These are phyloP conservation scores for Rossbeevera mucosa DNA, from an alignment of 768 basidiomycete species.

Conservation along the genomic window DNA sequence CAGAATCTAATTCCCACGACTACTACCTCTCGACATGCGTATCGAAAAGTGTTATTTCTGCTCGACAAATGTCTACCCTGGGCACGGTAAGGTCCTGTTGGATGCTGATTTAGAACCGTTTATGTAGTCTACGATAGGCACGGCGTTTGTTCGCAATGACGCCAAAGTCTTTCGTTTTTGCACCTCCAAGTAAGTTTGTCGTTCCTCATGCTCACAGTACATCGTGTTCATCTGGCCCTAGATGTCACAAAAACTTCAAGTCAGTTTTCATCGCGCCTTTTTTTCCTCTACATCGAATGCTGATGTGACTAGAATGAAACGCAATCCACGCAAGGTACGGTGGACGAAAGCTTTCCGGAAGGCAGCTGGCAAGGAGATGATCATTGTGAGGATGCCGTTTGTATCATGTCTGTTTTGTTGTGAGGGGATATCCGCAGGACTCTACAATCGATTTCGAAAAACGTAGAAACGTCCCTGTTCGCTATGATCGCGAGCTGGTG, in stretches of 20 bases:
- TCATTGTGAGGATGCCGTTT: constrained; percentile 61
- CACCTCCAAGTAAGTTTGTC: constrained; percentile 77
- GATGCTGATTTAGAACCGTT: not conserved
- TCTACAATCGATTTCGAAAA: constrained; percentile 99
- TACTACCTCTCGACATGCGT: constrained; percentile 52
- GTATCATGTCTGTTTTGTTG: not conserved
- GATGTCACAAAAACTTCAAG: constrained; percentile 99
- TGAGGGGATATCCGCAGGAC: constrained; percentile 55
- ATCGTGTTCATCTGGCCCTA: constrained; percentile 28
- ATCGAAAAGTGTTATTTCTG: constrained; percentile 99
- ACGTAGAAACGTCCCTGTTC: constrained; percentile 92
- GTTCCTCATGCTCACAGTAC: not conserved
- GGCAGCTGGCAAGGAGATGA: constrained; percentile 99
- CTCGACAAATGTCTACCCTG: constrained; percentile 94
- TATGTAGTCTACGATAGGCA: constrained; percentile 43
- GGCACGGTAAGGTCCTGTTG: constrained; percentile 60
- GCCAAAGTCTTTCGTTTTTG: constrained; percentile 98
- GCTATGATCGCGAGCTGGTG: constrained; percentile 92
- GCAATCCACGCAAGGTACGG: constrained; percentile 96
- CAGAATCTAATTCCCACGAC: constrained; percentile 24
- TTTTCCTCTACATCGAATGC: not conserved
- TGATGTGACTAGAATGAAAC: constrained; percentile 76
- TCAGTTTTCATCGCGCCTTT: constrained; percentile 32
- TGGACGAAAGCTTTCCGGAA: constrained; percentile 99
- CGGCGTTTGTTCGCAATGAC: constrained; percentile 96